Percentiles rank a stretch among this genome's conserved stretches.
phyloP scores from a whole-genome alignment of 345 rosid species.

The Adansonia digitata region DNA sequence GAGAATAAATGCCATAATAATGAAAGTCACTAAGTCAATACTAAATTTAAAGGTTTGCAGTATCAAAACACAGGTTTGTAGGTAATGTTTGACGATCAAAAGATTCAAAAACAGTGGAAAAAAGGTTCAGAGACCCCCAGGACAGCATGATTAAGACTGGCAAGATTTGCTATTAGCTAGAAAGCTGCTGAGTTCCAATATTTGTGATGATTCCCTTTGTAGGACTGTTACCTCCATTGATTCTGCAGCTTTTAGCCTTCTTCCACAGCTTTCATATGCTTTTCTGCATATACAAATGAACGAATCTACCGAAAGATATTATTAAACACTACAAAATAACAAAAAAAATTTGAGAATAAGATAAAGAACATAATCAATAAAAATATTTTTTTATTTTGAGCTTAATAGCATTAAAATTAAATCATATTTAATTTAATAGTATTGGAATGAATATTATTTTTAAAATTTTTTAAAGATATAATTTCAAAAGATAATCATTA shows the following conservation, averaged over 20 bases:
- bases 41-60: too few species aligned
- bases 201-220: conserved; percentile 4
- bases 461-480: too few species aligned
- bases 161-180: not conserved
- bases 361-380: too few species aligned
- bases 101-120: not conserved
- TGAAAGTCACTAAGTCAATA: too few species aligned
- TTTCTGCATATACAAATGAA: conserved; percentile 11
- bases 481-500: too few species aligned
- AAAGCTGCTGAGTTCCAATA: not conserved
- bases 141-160: not conserved
- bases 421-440: too few species aligned
- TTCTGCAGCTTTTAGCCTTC: not conserved
- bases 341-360: too few species aligned
- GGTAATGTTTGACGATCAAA: not conserved
- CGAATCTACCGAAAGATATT: conserved; percentile 14
- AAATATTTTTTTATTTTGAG: too few species aligned
- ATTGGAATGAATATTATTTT: too few species aligned
- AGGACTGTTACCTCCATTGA: not conserved
- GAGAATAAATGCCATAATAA: too few species aligned
- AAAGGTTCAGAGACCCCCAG: not conserved
- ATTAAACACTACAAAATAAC: too few species aligned
- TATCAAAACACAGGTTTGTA: not conserved
- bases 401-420: too few species aligned
- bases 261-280: not conserved